These are phyloP conservation scores for Jamesozyma hellenica DNA, from an alignment of 805 yeast genomes.

Conservation along the genomic window DNA sequence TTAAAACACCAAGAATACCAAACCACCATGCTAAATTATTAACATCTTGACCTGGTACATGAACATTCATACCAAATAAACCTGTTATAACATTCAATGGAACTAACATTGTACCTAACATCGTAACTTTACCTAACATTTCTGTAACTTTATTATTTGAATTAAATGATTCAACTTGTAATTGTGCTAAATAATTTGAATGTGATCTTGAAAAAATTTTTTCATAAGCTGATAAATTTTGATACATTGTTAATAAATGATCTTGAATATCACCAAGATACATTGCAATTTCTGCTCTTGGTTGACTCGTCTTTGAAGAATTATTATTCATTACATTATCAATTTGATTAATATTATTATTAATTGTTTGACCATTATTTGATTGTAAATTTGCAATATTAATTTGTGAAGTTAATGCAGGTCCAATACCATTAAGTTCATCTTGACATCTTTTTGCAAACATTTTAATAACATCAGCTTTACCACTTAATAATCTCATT, in stretches of 20 bases:
- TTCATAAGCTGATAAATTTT: conserved; percentile 79
- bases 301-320: conserved; percentile 24
- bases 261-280: conserved; percentile 94
- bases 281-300: conserved; percentile 84
- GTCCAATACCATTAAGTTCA: conserved; percentile 35
- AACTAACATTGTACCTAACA: conserved; percentile 80
- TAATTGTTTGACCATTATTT: conserved; percentile 2
- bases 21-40: conserved; percentile 52
- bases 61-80: conserved; percentile 91
- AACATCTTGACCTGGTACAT: conserved; percentile 58
- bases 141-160: conserved; percentile 78
- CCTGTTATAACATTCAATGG: conserved; percentile 89
- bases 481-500: conserved; percentile 80
- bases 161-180: conserved; percentile 85
- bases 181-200: conserved; percentile 83
- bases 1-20: conserved; percentile 50
- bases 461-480: conserved; percentile 94
- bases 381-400: conserved; percentile 31
- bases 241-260: conserved; percentile 93
- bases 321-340: not conserved
- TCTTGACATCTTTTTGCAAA: conserved; percentile 92
- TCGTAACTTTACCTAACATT: conserved; percentile 79
- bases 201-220: conserved; percentile 89
- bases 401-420: conserved; percentile 32
- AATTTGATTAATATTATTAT: not conserved